These are phyloP conservation scores for Lathyrus oleraceus DNA, from an alignment of 306 rosid species.

Conservation along the genomic window DNA sequence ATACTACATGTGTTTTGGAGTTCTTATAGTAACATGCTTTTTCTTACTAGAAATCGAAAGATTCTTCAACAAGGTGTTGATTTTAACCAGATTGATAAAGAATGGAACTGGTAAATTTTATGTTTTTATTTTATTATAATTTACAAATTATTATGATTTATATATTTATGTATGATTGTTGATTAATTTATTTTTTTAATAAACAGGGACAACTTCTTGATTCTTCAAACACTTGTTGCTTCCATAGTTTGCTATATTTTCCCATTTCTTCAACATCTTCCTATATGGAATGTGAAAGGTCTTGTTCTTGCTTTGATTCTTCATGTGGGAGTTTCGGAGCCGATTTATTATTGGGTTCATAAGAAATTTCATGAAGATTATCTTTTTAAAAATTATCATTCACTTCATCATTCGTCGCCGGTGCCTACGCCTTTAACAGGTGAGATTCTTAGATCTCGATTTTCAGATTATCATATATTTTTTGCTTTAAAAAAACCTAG, in stretches of 20 bases:
- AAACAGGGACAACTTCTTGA: conserved; percentile 82
- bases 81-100: conserved; percentile 61
- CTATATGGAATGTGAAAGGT: conserved; percentile 68
- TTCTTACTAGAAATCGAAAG: conserved; percentile 42
- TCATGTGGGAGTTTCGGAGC: conserved; percentile 81
- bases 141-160: not conserved
- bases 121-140: not conserved
- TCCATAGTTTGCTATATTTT: conserved; percentile 47
- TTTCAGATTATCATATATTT: not conserved
- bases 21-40: conserved; percentile 45
- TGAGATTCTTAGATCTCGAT: conserved; percentile 12
- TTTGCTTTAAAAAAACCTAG: not conserved
- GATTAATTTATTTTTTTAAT: not conserved
- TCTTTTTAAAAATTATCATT: conserved; percentile 67
- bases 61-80: conserved; percentile 53
- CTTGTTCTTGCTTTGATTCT: conserved; percentile 54
- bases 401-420: conserved; percentile 81
- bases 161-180: not conserved
- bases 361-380: conserved; percentile 53
- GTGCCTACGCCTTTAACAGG: conserved; percentile 72
- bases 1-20: conserved; percentile 36
- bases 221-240: conserved; percentile 69
- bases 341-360: conserved; percentile 77
- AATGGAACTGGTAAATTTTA: conserved; percentile 78
- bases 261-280: conserved; percentile 64